Evolutionary conservation across 106 monocot genomes (phyloP).

Genomic region (Apostasia shenzhenica): DNA sequence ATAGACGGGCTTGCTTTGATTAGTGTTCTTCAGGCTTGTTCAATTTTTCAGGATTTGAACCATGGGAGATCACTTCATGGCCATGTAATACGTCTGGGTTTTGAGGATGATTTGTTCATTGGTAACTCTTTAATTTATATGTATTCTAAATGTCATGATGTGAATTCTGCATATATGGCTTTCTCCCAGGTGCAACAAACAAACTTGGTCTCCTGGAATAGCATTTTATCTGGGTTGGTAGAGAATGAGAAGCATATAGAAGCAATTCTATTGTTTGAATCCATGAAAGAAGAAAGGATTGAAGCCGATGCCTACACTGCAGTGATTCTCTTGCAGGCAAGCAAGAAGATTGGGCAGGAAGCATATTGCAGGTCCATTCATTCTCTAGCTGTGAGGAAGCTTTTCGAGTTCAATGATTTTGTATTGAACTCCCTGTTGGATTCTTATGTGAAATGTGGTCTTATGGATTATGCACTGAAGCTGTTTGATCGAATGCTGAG

Average conservation of each 20-base stretch:
- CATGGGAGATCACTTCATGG: conserved; percentile 46
- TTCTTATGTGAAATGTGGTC: conserved; percentile 63
- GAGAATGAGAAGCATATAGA: conserved; percentile 26
- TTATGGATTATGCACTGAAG: conserved; percentile 24
- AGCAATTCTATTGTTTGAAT: conserved; percentile 34
- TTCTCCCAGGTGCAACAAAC: conserved; percentile 31
- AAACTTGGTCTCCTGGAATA: conserved; percentile 83
- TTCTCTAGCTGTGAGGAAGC: conserved; percentile 31
- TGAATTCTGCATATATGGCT: conserved; percentile 36
- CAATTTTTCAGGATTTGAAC: conserved; percentile 11
- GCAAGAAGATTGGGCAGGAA: conserved; percentile 30
- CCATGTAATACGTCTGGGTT: conserved; percentile 36
- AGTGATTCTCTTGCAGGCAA: conserved; percentile 50
- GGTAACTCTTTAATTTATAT: conserved; percentile 69
- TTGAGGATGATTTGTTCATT: conserved; percentile 54
- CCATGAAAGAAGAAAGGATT: conserved; percentile 26
- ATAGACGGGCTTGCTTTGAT: conserved; percentile 56
- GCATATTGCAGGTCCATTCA: conserved; percentile 60
- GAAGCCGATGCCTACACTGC: conserved; percentile 50
- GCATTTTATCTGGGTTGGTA: conserved; percentile 62
- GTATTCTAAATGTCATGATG: conserved; percentile 60
- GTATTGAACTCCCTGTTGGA: conserved; percentile 61
- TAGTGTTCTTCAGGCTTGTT: conserved; percentile 60
- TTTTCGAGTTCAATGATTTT: conserved; percentile 15
- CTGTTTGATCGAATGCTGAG: conserved; percentile 37